Percentiles rank a stretch among this genome's conserved stretches.
These are phyloP conservation scores for Akanthomyces lecanii DNA, from an alignment of 2,329 filamentous ascomycete species.

Conservation along the genomic window DNA sequence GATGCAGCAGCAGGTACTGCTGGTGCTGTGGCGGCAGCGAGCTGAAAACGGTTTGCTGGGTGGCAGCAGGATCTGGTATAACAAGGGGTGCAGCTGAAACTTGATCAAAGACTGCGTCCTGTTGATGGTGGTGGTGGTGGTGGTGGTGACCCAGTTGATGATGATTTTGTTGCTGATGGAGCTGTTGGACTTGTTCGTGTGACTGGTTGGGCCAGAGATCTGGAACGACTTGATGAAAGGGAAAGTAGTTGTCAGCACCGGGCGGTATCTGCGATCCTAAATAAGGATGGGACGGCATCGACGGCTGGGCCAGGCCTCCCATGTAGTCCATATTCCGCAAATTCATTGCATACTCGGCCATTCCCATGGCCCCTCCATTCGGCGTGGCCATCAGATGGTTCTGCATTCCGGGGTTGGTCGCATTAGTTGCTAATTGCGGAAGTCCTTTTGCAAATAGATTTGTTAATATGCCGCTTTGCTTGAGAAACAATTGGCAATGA, in stretches of 20 bases:
- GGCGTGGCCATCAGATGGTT: slow-evolving; percentile 13
- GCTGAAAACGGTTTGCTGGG: background rate
- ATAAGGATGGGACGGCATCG: slow-evolving; percentile 25
- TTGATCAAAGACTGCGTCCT: background rate
- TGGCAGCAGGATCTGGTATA: slow-evolving; percentile 1
- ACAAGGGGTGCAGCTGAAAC: background rate
- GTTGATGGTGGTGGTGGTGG: background rate
- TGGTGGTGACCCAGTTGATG: background rate
- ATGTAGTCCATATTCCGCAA: slow-evolving; percentile 33
- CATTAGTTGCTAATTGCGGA: slow-evolving; percentile 12
- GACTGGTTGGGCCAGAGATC: slow-evolving; percentile 3
- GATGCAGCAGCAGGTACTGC: background rate
- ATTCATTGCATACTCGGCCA: slow-evolving; percentile 33
- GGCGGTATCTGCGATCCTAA: slow-evolving; percentile 19
- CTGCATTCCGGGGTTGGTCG: background rate
- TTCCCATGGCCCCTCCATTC: slow-evolving; percentile 27
- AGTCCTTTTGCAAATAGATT: slow-evolving; percentile 11
- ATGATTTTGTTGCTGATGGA: background rate
- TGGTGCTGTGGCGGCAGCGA: background rate
- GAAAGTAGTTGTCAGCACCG: background rate
- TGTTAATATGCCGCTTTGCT: background rate
- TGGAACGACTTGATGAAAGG: slow-evolving; percentile 1
- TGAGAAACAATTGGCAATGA: slow-evolving; percentile 15
- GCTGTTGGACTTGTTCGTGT: slow-evolving; percentile 5
- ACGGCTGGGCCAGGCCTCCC: slow-evolving; percentile 17